phyloP scores from a whole-genome alignment of 768 basidiomycete genomes.

The Termitomyces sp. region DNA sequence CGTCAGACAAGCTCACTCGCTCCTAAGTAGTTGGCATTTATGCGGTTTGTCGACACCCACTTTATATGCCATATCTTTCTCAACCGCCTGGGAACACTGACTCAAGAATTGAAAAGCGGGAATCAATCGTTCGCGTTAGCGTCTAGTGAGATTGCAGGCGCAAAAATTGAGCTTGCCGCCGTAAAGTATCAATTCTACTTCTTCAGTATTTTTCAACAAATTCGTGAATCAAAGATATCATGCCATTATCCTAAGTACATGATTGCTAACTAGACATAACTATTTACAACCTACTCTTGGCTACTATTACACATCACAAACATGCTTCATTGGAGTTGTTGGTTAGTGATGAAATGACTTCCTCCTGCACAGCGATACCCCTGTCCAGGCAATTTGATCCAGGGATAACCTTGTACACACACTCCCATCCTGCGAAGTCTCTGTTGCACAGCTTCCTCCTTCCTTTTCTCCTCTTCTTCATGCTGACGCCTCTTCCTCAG shows the following conservation, averaged over 20 bases:
- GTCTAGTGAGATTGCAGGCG: neutral
- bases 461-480: constrained; percentile 19
- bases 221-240: neutral
- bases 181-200: neutral
- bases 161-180: neutral
- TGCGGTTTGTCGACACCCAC: neutral
- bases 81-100: neutral
- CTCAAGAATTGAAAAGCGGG: neutral
- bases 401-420: constrained; percentile 26
- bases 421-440: constrained; percentile 41
- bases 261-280: neutral
- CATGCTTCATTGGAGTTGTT: constrained; percentile 6
- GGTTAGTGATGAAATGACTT: constrained; percentile 16
- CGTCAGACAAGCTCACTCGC: neutral
- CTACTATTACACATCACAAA: neutral
- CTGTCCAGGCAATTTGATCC: constrained; percentile 10
- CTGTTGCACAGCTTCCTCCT: constrained; percentile 38
- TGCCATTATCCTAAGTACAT: neutral
- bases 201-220: neutral
- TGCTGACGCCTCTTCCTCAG: constrained; percentile 4
- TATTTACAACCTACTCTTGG: neutral
- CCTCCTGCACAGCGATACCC: constrained; percentile 23
- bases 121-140: neutral
- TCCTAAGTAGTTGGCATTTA: neutral
- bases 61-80: neutral